Evolutionary conservation across 805 yeast species (phyloP), one percentile per base, ranked within the genome.

Genomic region (Aciculoconidium aculeatum): DNA sequence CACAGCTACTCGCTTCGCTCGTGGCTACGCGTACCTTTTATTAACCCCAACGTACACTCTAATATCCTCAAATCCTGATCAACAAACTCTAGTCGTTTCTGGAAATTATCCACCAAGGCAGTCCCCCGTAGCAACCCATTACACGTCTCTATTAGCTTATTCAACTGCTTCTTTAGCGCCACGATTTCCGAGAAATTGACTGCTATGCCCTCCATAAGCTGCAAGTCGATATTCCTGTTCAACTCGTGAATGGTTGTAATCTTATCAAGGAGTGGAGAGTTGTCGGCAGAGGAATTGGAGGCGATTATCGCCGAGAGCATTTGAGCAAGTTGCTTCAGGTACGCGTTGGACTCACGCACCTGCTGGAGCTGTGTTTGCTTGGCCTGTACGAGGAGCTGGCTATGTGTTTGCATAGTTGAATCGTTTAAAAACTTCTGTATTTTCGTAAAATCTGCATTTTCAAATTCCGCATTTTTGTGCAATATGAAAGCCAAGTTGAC

Each of bases 41-140:
- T 36, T 9, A 47, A 25, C 25, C 35, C 37, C 16, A 68, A 41
- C 0, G 86, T 68, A 23, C 61, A 55, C 47, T 86, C 95, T 24
- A 86, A 51, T 1, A 83, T 75, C 26, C 95, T 55, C 11, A 87
- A 54, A 28, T 78, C 77, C 39, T 80, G 81, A 51, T 86, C 94
- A 3, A 83, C 45, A 10, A 68, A 37, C 47, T 86, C 96, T 0
- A 85, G 76, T 41, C 74, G 64, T 23, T 34, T 35, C 35, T 49
- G 42, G 28, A 25, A 30, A 28, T 17, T 26, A 19, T 35, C 37
- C 4, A 37, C 25, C 4, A 32, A 10, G 17, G 15, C 16, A 11
- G 17, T n/a, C 11, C 26, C 20, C 12, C 13, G 15, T 11, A 16
- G 16, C 2, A 26, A 16, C 15, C 25, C n/a, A 11, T 17, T 10